phyloP scores from a whole-genome alignment of 2,329 filamentous ascomycete species.

The Fusarium austroafricanum region DNA sequence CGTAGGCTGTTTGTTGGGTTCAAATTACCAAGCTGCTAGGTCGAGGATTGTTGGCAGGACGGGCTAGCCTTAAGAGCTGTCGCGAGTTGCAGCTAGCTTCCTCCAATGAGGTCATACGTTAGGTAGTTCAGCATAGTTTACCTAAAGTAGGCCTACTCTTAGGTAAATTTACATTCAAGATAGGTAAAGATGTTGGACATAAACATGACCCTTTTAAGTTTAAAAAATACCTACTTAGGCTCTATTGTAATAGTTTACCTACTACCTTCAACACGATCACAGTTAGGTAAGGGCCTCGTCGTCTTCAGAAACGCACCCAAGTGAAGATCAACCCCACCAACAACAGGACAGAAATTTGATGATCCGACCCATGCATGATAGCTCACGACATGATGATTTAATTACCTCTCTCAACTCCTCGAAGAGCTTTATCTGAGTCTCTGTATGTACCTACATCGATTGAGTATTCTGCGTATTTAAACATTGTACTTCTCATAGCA shows the following conservation, averaged over 20 bases:
- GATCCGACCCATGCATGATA: not conserved
- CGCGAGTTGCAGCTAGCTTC: constrained; percentile 13
- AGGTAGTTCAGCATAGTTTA: too few relatives aligned
- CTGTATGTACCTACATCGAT: not conserved
- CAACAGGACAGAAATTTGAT: not conserved
- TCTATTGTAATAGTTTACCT: too few relatives aligned
- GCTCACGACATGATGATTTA: not conserved
- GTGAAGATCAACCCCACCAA: constrained; percentile 33
- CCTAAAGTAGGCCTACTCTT: too few relatives aligned
- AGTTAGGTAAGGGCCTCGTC: too few relatives aligned
- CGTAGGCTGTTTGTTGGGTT: not conserved
- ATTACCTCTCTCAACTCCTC: not conserved
- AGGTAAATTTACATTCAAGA: too few relatives aligned
- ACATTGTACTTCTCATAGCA: not conserved
- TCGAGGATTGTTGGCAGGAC: not conserved
- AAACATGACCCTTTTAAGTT: too few relatives aligned
- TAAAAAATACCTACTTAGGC: too few relatives aligned
- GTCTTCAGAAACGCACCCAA: constrained; percentile 5
- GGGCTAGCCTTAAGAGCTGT: constrained; percentile 13
- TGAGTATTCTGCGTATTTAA: not conserved
- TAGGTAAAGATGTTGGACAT: too few relatives aligned
- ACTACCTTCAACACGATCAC: too few relatives aligned
- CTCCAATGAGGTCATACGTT: constrained; percentile 22
- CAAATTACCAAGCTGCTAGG: too few relatives aligned
- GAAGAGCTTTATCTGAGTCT: too few relatives aligned